Percentiles rank a stretch among this genome's conserved stretches.
phyloP scores from a whole-genome alignment of 306 rosid species.

The Arachis stenosperma region DNA sequence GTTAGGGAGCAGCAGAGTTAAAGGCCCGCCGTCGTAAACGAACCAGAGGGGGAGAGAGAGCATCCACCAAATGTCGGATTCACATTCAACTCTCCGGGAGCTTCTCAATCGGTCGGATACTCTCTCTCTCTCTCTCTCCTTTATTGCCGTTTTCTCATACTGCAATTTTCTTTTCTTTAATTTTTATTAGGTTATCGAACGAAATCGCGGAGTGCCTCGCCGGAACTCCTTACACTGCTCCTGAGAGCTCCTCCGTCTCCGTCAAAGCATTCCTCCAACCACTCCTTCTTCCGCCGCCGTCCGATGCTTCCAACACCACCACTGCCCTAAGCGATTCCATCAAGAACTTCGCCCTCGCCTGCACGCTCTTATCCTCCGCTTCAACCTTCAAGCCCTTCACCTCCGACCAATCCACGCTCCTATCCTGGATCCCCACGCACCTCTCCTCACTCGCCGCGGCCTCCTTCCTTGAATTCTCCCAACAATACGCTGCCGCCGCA shows the following conservation, averaged over 20 bases:
- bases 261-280: constrained; percentile 61
- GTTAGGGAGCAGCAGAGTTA: background rate
- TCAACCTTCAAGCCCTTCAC: constrained; percentile 49
- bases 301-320: constrained; percentile 27
- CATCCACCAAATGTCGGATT: constrained; percentile 52
- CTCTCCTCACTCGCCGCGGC: constrained; percentile 54
- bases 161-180: background rate
- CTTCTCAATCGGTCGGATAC: constrained; percentile 55
- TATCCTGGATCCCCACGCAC: constrained; percentile 72
- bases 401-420: constrained; percentile 45
- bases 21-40: background rate
- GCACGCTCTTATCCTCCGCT: constrained; percentile 70
- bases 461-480: constrained; percentile 57
- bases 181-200: constrained; percentile 56
- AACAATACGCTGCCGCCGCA: constrained; percentile 42
- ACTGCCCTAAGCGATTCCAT: constrained; percentile 46
- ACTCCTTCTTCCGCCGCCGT: constrained; percentile 56
- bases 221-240: constrained; percentile 48
- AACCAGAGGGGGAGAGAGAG: background rate
- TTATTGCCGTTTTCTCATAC: background rate
- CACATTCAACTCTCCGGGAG: constrained; percentile 45
- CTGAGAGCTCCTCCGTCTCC: constrained; percentile 50
- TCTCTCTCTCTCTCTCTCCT: constrained; percentile 11
- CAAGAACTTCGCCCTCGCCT: constrained; percentile 69
- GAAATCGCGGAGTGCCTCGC: constrained; percentile 50